Evolutionary conservation across 331 rosid species (phyloP), one percentile per base, ranked within the genome.

Genomic region (Malus hybrid): DNA sequence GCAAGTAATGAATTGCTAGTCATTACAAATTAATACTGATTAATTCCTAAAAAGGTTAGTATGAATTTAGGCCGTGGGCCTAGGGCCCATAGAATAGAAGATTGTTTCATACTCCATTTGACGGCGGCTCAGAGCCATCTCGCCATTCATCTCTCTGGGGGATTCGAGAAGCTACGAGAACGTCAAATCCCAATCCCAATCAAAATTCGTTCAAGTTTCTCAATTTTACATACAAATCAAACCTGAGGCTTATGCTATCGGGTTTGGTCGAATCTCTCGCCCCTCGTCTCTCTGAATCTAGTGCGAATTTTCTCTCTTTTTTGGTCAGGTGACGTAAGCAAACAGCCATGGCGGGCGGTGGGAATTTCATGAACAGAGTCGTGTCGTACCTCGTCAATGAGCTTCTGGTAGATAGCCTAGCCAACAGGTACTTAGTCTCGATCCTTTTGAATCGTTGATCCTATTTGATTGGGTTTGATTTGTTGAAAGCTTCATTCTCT

Each of bases 281-380:
- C 5, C 20, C 18, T 57, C 10, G 16, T 46, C 18, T 62, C 39
- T 29, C 20, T 6, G 12, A 62, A 28, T 24, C 22, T 36, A 13
- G 4, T 61, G 39, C 29, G 56, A 36, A 10, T 22, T 1, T n/a
- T 67, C 61, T 36, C 36, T 56, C 14, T 73, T 0, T 0, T 20
- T 6, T 22, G 18, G 24, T 46, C 64, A 71, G 62, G 56, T 81
- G 70, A 78, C 78, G 63, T 19, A 50, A 68, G 70, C 59, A 72
- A 22, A 10, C 39, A 67, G 82, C 70, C 81, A 91, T 94, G 98
- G 97, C 98, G 73, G 97, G 97, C 10, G 95, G 96, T 44, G 96
- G 94, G 31, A 90, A 90, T 85, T 88, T 94, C 65, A 5, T 85
- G 75, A 68, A 87, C 70, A 91, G 97, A 74, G 88, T 81, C 42